Evolutionary conservation across 768 basidiomycete genomes (phyloP).

Genomic region (Paxillus involutus): DNA sequence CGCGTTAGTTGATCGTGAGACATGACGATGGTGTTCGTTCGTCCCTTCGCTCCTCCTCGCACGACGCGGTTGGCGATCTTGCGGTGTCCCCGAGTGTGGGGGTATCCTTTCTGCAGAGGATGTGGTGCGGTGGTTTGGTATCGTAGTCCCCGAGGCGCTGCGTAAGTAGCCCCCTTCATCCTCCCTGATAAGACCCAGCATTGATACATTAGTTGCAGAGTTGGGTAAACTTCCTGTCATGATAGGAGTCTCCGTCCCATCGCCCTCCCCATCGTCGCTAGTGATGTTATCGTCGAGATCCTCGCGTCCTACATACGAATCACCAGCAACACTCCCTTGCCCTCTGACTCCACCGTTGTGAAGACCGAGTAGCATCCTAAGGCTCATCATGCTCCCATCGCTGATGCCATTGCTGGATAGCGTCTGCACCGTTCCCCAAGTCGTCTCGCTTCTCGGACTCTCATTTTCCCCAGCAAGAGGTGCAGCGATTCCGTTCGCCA

Average conservation of each 20-base stretch:
- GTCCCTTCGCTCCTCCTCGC: conserved; percentile 23
- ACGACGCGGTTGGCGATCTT: conserved; percentile 20
- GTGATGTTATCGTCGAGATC: conserved; percentile 8
- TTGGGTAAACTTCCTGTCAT: conserved; percentile 20
- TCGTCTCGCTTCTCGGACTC: conserved; percentile 34
- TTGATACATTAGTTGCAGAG: conserved; percentile 17
- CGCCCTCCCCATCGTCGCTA: conserved; percentile 17
- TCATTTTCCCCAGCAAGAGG: conserved; percentile 20
- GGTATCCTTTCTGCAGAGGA: conserved; percentile 19
- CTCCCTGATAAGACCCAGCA: conserved; percentile 32
- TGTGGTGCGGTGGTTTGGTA: conserved; percentile 15
- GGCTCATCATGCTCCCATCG: conserved; percentile 26
- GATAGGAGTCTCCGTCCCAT: conserved; percentile 20
- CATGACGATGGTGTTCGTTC: conserved; percentile 18
- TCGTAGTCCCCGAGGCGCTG: conserved; percentile 8
- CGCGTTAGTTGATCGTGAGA: conserved; percentile 19
- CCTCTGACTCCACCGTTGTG: conserved; percentile 30
- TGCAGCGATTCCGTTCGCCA: conserved; percentile 7
- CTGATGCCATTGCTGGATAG: conserved; percentile 16
- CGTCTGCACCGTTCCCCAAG: conserved; percentile 36
- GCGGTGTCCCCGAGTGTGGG: conserved; percentile 7
- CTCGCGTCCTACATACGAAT: conserved; percentile 18
- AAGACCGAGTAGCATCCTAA: conserved; percentile 29
- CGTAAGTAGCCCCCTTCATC: conserved; percentile 25
- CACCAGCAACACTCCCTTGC: conserved; percentile 19